Evolutionary conservation across 352 stramenopile genomes (phyloP).

Genomic region (Thalassiosira exigua): DNA sequence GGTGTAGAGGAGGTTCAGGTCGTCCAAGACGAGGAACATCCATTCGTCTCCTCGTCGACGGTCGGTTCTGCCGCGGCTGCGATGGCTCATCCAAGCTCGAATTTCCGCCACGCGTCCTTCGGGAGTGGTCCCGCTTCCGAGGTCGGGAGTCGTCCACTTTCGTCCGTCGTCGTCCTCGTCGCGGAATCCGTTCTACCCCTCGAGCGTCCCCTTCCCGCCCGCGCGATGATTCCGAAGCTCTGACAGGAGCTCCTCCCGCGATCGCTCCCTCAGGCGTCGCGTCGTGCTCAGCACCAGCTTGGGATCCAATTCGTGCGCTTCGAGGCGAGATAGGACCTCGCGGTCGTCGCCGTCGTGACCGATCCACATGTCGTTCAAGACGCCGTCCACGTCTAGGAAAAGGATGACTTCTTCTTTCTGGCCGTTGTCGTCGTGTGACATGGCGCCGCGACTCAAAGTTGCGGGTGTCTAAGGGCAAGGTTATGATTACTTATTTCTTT

Average conservation of each 20-base stretch:
- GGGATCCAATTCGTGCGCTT: not conserved
- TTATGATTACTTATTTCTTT: no score
- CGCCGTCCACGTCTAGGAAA: not conserved
- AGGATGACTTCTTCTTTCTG: not conserved
- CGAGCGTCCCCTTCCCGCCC: no score
- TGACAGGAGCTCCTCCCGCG: not conserved
- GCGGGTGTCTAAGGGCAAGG: no score
- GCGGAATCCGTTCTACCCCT: no score
- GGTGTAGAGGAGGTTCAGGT: not conserved
- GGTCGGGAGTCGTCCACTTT: not conserved
- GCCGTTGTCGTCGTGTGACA: no score
- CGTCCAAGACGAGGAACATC: not conserved
- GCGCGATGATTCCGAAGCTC: no score
- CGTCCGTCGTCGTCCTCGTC: no score
- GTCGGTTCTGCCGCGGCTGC: not conserved
- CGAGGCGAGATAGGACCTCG: not conserved
- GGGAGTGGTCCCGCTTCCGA: not conserved
- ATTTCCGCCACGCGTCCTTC: not conserved
- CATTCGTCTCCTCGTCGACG: no score
- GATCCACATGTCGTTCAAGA: not conserved
- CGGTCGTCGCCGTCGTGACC: not conserved
- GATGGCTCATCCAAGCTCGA: not conserved
- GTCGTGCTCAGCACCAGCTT: not conserved
- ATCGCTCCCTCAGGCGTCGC: not conserved
- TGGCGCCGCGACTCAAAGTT: no score